Conservation (phyloP, 768 basidiomycete species). For the Termitomyces sp. region DNA sequence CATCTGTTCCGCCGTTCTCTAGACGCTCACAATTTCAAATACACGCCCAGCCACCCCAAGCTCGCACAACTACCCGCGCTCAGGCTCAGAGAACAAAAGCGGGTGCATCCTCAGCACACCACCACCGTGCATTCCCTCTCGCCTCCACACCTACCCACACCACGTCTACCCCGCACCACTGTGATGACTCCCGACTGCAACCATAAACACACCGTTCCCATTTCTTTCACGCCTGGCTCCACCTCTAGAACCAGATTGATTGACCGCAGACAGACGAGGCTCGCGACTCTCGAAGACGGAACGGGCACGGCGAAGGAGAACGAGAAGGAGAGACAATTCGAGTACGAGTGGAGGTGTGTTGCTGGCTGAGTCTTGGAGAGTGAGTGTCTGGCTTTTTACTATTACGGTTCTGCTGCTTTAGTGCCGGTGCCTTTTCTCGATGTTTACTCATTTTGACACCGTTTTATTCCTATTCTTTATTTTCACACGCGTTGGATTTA, state of each 20-base stretch:
- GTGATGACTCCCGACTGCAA: slow-evolving; percentile 1
- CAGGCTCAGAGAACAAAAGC: slow-evolving; percentile 83
- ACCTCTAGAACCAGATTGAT: neutral
- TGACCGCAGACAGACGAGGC: slow-evolving; percentile 12
- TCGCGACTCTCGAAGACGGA: neutral
- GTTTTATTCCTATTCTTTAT: too few species aligned
- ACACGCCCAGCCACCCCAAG: slow-evolving; percentile 25
- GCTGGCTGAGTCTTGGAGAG: slow-evolving; percentile 38
- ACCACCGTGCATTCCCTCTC: slow-evolving; percentile 10
- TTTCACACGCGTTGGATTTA: too few species aligned
- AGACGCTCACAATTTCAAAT: slow-evolving; percentile 29
- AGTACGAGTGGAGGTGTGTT: slow-evolving; percentile 29
- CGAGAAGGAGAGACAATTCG: slow-evolving; percentile 41
- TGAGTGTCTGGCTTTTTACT: neutral
- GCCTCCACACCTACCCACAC: neutral
- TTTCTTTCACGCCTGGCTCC: slow-evolving; percentile 42
- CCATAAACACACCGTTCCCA: slow-evolving; percentile 29
- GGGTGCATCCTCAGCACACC: slow-evolving; percentile 29
- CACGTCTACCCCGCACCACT: neutral
- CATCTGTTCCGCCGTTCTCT: slow-evolving; percentile 37
- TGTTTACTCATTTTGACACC: too few species aligned
- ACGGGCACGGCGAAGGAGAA: slow-evolving; percentile 18
- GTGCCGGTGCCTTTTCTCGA: too few species aligned
- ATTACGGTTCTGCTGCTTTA: too few species aligned
- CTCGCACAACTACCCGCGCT: slow-evolving; percentile 31